Conservation (phyloP, 2,329 filamentous ascomycete species). For the Ampelomyces quisqualis region DNA sequence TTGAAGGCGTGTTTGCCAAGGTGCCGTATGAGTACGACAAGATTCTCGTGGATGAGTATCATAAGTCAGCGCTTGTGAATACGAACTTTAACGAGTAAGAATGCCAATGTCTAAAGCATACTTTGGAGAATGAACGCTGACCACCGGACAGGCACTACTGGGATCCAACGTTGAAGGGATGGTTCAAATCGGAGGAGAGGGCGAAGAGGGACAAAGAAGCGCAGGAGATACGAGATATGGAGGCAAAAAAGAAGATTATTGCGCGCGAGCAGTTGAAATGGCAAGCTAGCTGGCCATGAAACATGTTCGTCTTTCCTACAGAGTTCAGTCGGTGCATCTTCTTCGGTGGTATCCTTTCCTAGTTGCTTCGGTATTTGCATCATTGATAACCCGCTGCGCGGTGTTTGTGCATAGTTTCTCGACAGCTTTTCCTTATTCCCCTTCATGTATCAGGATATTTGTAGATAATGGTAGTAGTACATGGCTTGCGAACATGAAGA, state of each 20-base stretch:
- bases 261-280: constrained; percentile 20
- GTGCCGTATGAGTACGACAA: constrained; percentile 70
- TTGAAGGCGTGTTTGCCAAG: constrained; percentile 70
- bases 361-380: background rate
- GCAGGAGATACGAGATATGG: constrained; percentile 13
- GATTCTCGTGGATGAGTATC: constrained; percentile 67
- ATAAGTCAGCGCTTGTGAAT: constrained; percentile 58
- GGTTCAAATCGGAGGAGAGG: constrained; percentile 51
- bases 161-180: constrained; percentile 59
- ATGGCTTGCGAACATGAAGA: too few species aligned
- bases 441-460: background rate
- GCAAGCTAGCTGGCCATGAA: constrained; percentile 22
- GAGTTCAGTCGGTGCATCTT: background rate
- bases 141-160: constrained; percentile 57
- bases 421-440: background rate
- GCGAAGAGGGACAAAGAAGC: constrained; percentile 15
- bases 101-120: background rate
- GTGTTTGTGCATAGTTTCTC: background rate
- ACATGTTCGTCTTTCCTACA: background rate
- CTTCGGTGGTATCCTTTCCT: background rate
- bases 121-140: constrained; percentile 11
- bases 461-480: too few species aligned
- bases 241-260: constrained; percentile 10
- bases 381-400: background rate
- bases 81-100: constrained; percentile 63